Evolutionary conservation across 2,329 filamentous ascomycete genomes (phyloP).

Genomic region (Rhinocladiella similis): DNA sequence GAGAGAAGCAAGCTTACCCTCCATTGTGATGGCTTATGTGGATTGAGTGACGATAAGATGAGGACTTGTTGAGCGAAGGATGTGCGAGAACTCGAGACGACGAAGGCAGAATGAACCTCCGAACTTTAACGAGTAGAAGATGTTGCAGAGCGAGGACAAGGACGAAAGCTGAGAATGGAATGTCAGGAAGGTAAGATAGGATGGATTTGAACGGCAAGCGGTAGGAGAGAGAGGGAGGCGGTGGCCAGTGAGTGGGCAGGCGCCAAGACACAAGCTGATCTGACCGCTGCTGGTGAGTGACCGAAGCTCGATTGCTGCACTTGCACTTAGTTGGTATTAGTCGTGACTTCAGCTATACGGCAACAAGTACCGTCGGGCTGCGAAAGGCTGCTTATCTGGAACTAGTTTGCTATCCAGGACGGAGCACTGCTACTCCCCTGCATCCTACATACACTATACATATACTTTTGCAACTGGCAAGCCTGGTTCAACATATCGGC

Average conservation of each 20-base stretch:
- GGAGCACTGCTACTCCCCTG: no score
- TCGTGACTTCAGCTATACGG: no score
- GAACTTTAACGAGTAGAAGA: constrained; percentile 18
- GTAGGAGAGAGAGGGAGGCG: constrained; percentile 24
- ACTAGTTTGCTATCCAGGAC: background rate
- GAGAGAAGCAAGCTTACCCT: constrained; percentile 58
- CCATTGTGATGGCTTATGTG: constrained; percentile 52
- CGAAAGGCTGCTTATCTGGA: background rate
- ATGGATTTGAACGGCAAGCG: constrained; percentile 23
- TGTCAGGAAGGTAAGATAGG: constrained; percentile 25
- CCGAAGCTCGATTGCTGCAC: constrained; percentile 4
- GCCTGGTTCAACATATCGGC: background rate
- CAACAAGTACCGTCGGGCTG: no score
- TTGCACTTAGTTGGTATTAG: background rate
- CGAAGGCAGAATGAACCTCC: constrained; percentile 16
- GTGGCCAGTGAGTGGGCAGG: constrained; percentile 22
- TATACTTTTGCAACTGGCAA: background rate
- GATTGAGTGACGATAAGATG: constrained; percentile 10
- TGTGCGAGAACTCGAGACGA: constrained; percentile 9
- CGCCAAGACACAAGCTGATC: constrained; percentile 16
- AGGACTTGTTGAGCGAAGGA: constrained; percentile 7
- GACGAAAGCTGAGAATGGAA: constrained; percentile 20
- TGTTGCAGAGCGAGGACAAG: constrained; percentile 20
- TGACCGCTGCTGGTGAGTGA: background rate
- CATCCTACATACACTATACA: background rate